Conservation (phyloP, 441 rosid species). For the Pelargonium cotyledonis region DNA sequence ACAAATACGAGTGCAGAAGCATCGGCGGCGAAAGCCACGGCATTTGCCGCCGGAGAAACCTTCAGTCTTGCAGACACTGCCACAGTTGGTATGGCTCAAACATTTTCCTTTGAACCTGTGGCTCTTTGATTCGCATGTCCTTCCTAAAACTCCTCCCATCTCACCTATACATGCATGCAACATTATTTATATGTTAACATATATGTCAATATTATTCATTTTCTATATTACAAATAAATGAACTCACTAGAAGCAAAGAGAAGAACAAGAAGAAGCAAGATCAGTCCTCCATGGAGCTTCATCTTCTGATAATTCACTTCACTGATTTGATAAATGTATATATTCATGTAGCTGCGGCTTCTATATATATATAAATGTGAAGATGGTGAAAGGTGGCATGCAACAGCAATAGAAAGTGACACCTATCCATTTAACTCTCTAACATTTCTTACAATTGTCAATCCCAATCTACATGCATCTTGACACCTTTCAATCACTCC, state of each 20-base stretch:
- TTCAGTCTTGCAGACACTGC: neutral
- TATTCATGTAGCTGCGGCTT: too few species aligned
- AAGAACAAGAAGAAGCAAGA: neutral
- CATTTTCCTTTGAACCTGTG: neutral
- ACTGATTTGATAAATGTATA: neutral
- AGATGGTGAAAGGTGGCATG: neutral
- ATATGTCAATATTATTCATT: neutral
- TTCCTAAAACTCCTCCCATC: neutral
- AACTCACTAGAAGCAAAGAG: neutral
- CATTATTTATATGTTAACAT: neutral
- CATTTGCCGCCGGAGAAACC: neutral
- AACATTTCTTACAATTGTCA: neutral
- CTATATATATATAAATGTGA: too few species aligned
- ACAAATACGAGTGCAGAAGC: conserved; percentile 5
- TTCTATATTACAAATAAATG: neutral
- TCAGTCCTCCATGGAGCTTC: neutral
- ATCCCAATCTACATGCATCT: neutral
- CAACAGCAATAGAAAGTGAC: neutral
- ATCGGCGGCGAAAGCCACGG: conserved; percentile 9
- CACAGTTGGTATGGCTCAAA: conserved; percentile 6
- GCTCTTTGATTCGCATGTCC: neutral
- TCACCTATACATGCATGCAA: neutral
- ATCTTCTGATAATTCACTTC: neutral
- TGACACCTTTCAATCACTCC: too few species aligned
- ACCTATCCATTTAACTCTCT: neutral